Evolutionary conservation across 1,139 yeast species (phyloP), one percentile per base, ranked within the genome.

Genomic region (Meyerozyma smithsonii): DNA sequence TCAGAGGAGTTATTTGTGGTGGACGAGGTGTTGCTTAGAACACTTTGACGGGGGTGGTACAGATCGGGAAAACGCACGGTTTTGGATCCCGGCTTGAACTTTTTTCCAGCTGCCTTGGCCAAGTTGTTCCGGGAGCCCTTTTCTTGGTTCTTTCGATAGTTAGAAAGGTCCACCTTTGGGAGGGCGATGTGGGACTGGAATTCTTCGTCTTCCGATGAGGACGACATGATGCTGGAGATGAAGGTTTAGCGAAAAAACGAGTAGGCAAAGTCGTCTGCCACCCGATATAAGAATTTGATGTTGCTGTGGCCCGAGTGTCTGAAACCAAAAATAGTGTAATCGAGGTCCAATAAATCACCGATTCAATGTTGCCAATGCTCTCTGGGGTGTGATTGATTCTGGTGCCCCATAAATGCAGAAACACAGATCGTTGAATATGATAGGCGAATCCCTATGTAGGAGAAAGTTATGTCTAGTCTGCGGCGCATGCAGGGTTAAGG

Each of bases 51-150:
- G 2, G 62, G 58, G 4, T 54, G 32, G 40, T 51, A 55, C 44
- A 53, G 55, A 40, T 58, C 69, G 3, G 69, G 67, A 39, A 63
- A 61, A 24, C 66, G 50, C 3, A 61, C 66, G 12, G 58, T 44
- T 38, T 57, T 56, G 37, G 44, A 42, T 14, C 56, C 57, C 25
- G 48, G 47, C 32, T 59, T 56, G 32, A 62, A 46, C 39, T 56
- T 64, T 40, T 60, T 59, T 3, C 66, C 66, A 4, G 30, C 30
- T 2, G 70, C 69, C 43, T 65, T 64, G 16, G 60, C 64, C 15
- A 66, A 44, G 41, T 56, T 56, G 12, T 56, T 43, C 20, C 48
- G 52, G 18, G 59, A 46, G 32, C 42, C 50, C 36, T 47, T 54
- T 32, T 52, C 51, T 20, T 60, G 56, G 36, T 59, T 56, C 41